A percentile compares a stretch with the other conserved stretches of the same genome.
These are phyloP conservation scores for Polytrichum commune DNA, from an alignment of 225 moss, liverwort and hornwort species.

Conservation along the genomic window DNA sequence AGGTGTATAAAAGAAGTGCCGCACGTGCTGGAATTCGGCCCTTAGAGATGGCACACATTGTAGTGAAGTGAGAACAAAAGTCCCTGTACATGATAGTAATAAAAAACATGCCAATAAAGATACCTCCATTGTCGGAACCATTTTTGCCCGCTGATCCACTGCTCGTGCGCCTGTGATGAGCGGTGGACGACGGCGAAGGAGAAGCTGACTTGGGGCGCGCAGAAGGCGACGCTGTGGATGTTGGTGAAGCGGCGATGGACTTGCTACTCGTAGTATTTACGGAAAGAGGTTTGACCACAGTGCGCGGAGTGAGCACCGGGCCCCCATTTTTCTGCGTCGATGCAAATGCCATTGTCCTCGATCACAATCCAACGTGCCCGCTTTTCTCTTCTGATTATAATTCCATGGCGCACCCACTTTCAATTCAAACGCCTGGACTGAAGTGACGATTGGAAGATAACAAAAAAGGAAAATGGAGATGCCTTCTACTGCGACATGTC, in stretches of 20 bases:
- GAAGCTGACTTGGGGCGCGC: slow-evolving; percentile 61
- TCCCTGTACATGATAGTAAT: too few species aligned
- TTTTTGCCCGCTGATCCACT: slow-evolving; percentile 29
- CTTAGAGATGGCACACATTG: too few species aligned
- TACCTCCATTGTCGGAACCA: slow-evolving; percentile 33
- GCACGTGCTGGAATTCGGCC: too few species aligned
- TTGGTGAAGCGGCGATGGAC: slow-evolving; percentile 31
- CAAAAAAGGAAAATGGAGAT: not conserved
- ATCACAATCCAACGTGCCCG: slow-evolving; percentile 8
- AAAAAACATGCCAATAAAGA: too few species aligned
- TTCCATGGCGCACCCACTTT: not conserved
- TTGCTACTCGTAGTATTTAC: slow-evolving; percentile 15
- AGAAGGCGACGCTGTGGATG: slow-evolving; percentile 35
- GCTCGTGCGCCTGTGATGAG: slow-evolving; percentile 37
- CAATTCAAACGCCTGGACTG: not conserved
- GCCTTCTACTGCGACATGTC: not conserved
- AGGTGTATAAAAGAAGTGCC: too few species aligned
- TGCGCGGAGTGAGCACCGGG: slow-evolving; percentile 40
- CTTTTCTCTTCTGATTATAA: slow-evolving; percentile 5
- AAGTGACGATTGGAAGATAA: not conserved
- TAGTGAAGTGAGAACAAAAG: too few species aligned
- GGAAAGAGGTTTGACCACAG: slow-evolving; percentile 49
- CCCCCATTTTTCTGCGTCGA: slow-evolving; percentile 59
- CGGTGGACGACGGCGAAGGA: slow-evolving; percentile 43
- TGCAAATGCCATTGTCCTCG: slow-evolving; percentile 54